Evolutionary conservation across 148 eudicot genomes (phyloP).

Genomic region (Rhododendron vialii): DNA sequence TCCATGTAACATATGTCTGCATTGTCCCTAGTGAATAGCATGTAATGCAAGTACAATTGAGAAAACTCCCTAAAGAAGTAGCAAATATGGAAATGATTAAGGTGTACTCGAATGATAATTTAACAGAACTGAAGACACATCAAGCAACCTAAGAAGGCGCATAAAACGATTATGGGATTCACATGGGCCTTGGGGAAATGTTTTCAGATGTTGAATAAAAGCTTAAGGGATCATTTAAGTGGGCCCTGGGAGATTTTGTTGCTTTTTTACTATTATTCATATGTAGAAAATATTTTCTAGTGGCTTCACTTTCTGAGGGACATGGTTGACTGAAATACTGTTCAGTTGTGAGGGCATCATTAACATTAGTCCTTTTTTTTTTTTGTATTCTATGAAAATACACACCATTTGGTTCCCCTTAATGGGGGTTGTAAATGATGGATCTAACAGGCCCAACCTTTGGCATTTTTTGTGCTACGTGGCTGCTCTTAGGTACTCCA

Average conservation of each 20-base stretch:
- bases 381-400: too few relatives aligned
- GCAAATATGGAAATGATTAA: not conserved
- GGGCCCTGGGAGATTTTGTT: not conserved
- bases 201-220: not conserved
- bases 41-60: not conserved
- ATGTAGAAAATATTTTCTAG: too few relatives aligned
- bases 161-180: not conserved
- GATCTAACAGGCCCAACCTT: not conserved
- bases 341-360: too few relatives aligned
- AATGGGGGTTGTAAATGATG: too few relatives aligned
- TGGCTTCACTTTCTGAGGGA: too few relatives aligned
- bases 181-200: not conserved
- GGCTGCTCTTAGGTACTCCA: not conserved
- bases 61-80: not conserved
- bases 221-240: not conserved
- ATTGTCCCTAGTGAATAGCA: not conserved
- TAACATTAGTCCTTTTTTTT: too few relatives aligned
- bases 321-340: too few relatives aligned
- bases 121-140: not conserved
- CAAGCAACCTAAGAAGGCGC: not conserved
- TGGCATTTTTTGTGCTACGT: not conserved
- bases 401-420: too few relatives aligned
- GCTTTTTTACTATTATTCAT: too few relatives aligned
- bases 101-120: not conserved
- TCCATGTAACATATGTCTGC: not conserved